Conservation (phyloP, 345 rosid genomes). For the Eucalyptus globulus region DNA sequence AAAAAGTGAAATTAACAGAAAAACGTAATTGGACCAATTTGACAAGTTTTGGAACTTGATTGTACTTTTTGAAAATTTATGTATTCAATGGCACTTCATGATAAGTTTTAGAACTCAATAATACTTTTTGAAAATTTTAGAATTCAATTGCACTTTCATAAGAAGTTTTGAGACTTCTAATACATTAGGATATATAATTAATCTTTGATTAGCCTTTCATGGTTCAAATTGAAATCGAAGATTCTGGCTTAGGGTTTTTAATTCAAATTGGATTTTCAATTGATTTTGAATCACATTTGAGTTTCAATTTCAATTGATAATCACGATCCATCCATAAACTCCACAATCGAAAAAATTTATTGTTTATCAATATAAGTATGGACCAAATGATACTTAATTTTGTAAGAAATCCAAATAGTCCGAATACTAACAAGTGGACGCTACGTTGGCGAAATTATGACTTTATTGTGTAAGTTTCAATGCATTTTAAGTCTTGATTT, state of each 20-base stretch:
- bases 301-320: not conserved
- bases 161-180: no score
- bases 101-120: not conserved
- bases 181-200: no score
- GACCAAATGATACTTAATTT: not conserved
- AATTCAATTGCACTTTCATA: no score
- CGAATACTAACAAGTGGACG: not conserved
- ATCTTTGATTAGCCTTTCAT: not conserved
- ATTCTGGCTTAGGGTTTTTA: not conserved
- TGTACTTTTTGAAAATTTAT: no score
- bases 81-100: not conserved
- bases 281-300: not conserved
- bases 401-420: not conserved
- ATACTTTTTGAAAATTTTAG: no score
- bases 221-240: not conserved
- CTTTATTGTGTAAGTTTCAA: not conserved
- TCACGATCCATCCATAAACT: not conserved
- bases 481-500: not conserved
- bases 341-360: rapidly evolving
- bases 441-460: not conserved
- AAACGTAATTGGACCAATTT: no score
- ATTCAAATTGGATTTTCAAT: not conserved
- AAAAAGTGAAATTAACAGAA: not conserved
- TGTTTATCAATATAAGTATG: no score
- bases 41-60: no score